Evolutionary conservation across 1,284 basidiomycete genomes (phyloP).

Genomic region (Ustilago curta): DNA sequence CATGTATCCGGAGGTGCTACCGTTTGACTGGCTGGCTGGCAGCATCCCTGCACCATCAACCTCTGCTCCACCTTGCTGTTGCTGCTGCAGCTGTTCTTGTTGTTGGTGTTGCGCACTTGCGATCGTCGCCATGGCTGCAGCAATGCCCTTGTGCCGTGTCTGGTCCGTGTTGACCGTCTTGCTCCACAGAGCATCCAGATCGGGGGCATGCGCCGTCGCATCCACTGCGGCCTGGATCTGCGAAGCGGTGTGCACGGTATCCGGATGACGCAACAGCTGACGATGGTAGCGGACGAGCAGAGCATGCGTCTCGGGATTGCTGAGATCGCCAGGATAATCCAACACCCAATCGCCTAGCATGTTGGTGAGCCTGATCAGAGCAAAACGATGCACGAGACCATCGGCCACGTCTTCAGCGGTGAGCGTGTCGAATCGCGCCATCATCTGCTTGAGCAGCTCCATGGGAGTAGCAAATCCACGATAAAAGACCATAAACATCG

Average conservation of each 20-base stretch:
- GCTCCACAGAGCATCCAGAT: slow-evolving; percentile 63
- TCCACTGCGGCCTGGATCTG: slow-evolving; percentile 49
- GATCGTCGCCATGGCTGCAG: slow-evolving; percentile 3
- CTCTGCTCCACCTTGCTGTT: not conserved
- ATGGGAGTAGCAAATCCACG: slow-evolving; percentile 61
- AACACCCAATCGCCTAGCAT: slow-evolving; percentile 65
- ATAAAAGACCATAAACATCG: slow-evolving; percentile 65
- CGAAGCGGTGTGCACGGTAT: slow-evolving; percentile 51
- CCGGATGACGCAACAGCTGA: slow-evolving; percentile 45
- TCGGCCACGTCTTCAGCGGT: slow-evolving; percentile 50
- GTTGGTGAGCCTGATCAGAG: slow-evolving; percentile 55
- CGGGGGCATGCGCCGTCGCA: slow-evolving; percentile 39
- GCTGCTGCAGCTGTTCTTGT: slow-evolving; percentile 2
- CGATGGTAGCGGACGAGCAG: slow-evolving; percentile 49
- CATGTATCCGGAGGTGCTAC: slow-evolving; percentile 13
- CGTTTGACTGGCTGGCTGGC: slow-evolving; percentile 26
- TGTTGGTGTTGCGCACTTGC: slow-evolving; percentile 9
- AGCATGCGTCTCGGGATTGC: slow-evolving; percentile 52
- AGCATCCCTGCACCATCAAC: slow-evolving; percentile 4
- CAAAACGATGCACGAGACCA: slow-evolving; percentile 56
- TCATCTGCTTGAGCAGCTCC: slow-evolving; percentile 57
- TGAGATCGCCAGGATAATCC: slow-evolving; percentile 65
- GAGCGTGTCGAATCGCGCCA: slow-evolving; percentile 55
- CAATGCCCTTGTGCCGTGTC: slow-evolving; percentile 26
- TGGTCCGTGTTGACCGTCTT: slow-evolving; percentile 52